phyloP scores from a whole-genome alignment of 192 early-diverging fungal genomes.

The Coemansia sp. region DNA sequence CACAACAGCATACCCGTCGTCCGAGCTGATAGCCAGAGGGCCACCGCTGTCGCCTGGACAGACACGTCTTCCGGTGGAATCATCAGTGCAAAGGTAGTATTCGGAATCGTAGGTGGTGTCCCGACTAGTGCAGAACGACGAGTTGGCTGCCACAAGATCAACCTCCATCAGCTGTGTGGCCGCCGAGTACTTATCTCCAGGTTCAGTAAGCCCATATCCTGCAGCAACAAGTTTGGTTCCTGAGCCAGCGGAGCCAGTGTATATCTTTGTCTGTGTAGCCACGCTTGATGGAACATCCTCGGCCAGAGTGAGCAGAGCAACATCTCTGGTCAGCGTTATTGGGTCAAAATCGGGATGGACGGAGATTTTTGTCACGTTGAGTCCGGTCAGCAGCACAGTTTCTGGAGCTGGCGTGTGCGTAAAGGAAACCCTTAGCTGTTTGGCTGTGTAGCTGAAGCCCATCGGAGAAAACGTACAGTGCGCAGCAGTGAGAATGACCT shows the following conservation, averaged over 20 bases:
- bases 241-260: neutral
- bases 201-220: constrained; percentile 37
- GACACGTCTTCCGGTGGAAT: constrained; percentile 31
- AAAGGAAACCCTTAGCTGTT: constrained; percentile 19
- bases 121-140: constrained; percentile 12
- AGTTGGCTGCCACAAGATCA: constrained; percentile 11
- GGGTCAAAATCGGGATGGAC: constrained; percentile 13
- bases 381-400: neutral
- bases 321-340: constrained; percentile 23
- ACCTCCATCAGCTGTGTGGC: constrained; percentile 28
- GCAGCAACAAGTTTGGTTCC: constrained; percentile 20
- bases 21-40: constrained; percentile 22
- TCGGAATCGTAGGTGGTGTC: constrained; percentile 10
- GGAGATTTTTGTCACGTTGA: constrained; percentile 19
- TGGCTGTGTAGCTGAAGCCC: neutral
- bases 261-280: constrained; percentile 18
- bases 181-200: neutral
- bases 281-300: constrained; percentile 15
- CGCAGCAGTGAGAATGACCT: constrained; percentile 51
- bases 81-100: constrained; percentile 43
- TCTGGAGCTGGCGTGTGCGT: constrained; percentile 12
- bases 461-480: constrained; percentile 28
- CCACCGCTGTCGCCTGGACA: constrained; percentile 52
- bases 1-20: constrained; percentile 11
- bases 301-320: constrained; percentile 34